Conservation (phyloP, 495 filamentous ascomycete genomes). For the Amniculicola lignicola region DNA sequence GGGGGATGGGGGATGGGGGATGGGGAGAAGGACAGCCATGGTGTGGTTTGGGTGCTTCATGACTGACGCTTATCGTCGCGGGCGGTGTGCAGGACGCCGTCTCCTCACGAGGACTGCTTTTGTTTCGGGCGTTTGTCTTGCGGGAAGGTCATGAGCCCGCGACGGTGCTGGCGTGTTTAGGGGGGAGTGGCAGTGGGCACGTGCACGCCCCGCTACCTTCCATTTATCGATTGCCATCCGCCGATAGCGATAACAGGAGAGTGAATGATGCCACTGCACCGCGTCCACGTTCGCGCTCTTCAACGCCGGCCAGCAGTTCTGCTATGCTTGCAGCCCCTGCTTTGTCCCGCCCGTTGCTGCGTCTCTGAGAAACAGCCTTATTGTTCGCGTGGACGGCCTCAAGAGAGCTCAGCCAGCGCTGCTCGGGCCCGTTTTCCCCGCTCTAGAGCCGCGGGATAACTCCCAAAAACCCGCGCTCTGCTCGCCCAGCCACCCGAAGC, state of each 20-base stretch:
- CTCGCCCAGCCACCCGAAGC: not conserved
- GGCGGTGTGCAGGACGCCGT: not conserved
- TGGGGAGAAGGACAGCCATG: no score
- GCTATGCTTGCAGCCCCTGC: not conserved
- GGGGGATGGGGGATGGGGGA: no score
- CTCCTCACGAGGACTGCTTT: constrained; percentile 1
- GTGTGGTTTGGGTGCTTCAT: no score
- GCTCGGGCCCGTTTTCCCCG: not conserved
- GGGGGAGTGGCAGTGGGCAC: not conserved
- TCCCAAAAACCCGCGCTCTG: not conserved
- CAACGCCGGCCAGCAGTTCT: constrained; percentile 3
- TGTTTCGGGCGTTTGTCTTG: constrained; percentile 19
- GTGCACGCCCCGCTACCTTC: not conserved
- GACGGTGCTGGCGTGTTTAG: constrained; percentile 3
- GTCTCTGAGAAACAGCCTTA: not conserved
- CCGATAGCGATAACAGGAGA: constrained; percentile 10
- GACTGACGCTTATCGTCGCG: no score
- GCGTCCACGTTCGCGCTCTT: no score
- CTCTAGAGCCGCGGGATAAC: not conserved
- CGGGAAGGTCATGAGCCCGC: constrained; percentile 18
- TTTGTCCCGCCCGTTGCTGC: not conserved
- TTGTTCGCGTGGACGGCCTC: no score
- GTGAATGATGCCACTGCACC: not conserved
- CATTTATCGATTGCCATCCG: constrained; percentile 11
- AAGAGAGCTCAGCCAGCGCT: no score